A percentile compares a stretch with the other conserved stretches of the same genome.
Conservation (phyloP, 225 moss, liverwort and hornwort species). For the Lunularia cruciata region DNA sequence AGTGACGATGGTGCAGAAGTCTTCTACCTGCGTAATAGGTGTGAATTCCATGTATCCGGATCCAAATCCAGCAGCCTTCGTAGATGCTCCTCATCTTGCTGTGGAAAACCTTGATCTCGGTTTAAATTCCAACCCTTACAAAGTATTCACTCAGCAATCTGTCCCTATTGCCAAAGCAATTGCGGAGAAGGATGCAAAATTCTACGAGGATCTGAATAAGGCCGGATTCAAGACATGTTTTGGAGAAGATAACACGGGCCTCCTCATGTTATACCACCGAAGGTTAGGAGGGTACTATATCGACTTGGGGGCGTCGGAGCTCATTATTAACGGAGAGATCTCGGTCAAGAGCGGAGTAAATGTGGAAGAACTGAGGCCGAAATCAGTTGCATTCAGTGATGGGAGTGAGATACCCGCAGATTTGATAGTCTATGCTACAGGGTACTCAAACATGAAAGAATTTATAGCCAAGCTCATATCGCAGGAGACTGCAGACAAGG, state of each 20-base stretch:
- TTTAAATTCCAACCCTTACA: conserved; percentile 1
- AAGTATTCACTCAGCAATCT: background rate
- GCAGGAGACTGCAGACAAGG: conserved; percentile 19
- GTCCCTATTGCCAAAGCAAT: background rate
- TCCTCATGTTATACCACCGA: background rate
- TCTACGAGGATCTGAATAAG: conserved; percentile 4
- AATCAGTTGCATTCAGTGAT: background rate
- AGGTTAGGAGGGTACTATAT: conserved; percentile 15
- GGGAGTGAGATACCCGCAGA: conserved; percentile 13
- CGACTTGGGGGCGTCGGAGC: conserved; percentile 21
- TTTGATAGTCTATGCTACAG: conserved; percentile 21
- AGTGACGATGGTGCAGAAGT: conserved; percentile 26
- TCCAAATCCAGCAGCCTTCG: background rate
- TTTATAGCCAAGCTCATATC: conserved; percentile 18
- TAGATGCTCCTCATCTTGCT: background rate
- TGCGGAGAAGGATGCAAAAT: background rate
- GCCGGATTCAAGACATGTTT: conserved; percentile 8
- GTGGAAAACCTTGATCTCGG: background rate
- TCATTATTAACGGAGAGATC: conserved; percentile 9
- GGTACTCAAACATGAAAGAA: conserved; percentile 12
- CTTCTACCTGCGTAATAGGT: conserved; percentile 17
- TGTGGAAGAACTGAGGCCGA: conserved; percentile 7
- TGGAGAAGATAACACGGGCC: conserved; percentile 13
- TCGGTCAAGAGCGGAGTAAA: conserved; percentile 18
- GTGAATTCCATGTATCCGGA: background rate